Evolutionary conservation across 768 basidiomycete genomes (phyloP).

Genomic region (Lentinula aciculospora): DNA sequence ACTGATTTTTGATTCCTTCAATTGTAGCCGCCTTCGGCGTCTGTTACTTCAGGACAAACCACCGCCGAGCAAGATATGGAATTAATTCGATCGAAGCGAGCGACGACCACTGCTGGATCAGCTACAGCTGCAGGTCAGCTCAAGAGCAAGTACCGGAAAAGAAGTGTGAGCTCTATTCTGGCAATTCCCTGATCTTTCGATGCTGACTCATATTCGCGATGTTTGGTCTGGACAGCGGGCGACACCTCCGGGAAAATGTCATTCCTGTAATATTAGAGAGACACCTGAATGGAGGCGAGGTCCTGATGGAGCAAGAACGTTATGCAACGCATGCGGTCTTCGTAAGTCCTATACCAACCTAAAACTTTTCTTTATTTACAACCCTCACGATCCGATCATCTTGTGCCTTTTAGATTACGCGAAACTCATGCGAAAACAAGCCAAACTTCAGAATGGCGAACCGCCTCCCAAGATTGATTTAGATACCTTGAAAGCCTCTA

Average conservation of each 20-base stretch:
- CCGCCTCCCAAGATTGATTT: slow-evolving; percentile 55
- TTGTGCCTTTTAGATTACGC: slow-evolving; percentile 56
- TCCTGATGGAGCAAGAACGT: slow-evolving; percentile 76
- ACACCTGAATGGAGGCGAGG: slow-evolving; percentile 88
- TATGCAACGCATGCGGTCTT: slow-evolving; percentile 83
- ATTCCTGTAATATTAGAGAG: slow-evolving; percentile 82
- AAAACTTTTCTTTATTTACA: neutral
- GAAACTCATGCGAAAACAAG: slow-evolving; percentile 72
- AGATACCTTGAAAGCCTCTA: slow-evolving; percentile 70
- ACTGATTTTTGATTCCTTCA: neutral
- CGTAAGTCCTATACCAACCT: slow-evolving; percentile 43
- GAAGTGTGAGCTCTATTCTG: slow-evolving; percentile 58
- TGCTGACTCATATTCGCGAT: slow-evolving; percentile 19
- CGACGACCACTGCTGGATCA: slow-evolving; percentile 59
- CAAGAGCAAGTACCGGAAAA: slow-evolving; percentile 80
- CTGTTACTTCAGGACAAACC: slow-evolving; percentile 27
- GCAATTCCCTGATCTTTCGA: neutral
- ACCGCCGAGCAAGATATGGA: slow-evolving; percentile 85
- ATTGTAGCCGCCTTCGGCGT: slow-evolving; percentile 12
- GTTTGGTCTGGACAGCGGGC: slow-evolving; percentile 56
- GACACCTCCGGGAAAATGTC: slow-evolving; percentile 81
- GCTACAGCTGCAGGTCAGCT: slow-evolving; percentile 44
- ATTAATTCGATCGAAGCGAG: slow-evolving; percentile 74
- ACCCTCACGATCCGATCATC: neutral
- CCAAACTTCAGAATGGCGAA: slow-evolving; percentile 38